Percentiles rank a stretch among this genome's conserved stretches.
phyloP scores from a whole-genome alignment of 2,329 filamentous ascomycete species.

The Apiospora aurea region DNA sequence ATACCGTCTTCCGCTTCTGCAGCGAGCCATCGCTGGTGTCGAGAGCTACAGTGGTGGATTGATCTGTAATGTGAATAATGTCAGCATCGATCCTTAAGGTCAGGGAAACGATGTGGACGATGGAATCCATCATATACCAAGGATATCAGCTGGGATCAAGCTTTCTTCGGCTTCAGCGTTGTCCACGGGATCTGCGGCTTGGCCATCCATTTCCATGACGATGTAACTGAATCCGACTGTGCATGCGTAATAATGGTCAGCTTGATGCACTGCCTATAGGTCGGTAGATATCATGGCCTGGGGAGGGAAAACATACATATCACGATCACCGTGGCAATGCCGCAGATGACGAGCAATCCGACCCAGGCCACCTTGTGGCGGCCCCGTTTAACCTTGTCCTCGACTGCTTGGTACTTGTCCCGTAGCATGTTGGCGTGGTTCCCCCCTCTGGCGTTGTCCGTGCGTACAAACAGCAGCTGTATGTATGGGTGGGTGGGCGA shows the following conservation, averaged over 20 bases:
- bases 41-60: not conserved
- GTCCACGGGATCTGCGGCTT: not conserved
- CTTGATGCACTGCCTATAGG: not conserved
- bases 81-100: not conserved
- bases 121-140: not conserved
- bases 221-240: not conserved
- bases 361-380: slow-evolving; percentile 8
- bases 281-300: too few relatives aligned
- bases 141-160: not conserved
- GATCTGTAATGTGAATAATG: not conserved
- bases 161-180: not conserved
- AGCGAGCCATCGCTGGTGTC: not conserved
- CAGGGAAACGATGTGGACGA: not conserved
- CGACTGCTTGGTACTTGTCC: slow-evolving; percentile 1
- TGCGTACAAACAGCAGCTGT: not conserved
- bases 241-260: not conserved
- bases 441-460: not conserved
- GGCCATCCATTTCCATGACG: not conserved
- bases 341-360: not conserved
- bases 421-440: not conserved
- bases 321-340: not conserved
- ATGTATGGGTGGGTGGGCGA: not conserved
- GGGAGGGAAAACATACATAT: not conserved
- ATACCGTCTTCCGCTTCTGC: not conserved
- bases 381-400: not conserved